Percentiles rank a stretch among this genome's conserved stretches.
phyloP scores from a whole-genome alignment of 345 rosid species.

The Syzygium oleosum region DNA sequence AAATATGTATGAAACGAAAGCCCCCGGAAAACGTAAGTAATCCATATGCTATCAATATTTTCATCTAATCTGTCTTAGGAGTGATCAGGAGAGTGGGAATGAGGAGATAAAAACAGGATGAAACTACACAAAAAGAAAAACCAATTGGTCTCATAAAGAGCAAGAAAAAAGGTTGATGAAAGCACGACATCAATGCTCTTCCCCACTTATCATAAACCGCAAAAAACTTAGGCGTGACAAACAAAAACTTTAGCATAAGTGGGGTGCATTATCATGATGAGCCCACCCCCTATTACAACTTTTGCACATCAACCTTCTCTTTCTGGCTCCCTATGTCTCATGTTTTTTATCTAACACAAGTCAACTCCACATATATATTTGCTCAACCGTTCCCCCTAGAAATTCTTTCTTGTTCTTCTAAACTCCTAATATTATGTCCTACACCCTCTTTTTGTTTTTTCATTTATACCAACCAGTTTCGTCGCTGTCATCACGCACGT shows the following conservation, averaged over 20 bases:
- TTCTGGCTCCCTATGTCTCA: constrained; percentile 1
- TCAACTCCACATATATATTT: constrained; percentile 7
- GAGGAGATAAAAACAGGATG: background rate
- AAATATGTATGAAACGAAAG: background rate
- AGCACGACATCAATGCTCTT: background rate
- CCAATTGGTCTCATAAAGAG: background rate
- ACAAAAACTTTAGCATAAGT: constrained; percentile 27
- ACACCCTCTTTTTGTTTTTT: background rate
- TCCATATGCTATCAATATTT: background rate
- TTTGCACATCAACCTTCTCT: constrained; percentile 35
- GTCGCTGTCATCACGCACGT: constrained; percentile 22
- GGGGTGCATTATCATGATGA: constrained; percentile 86
- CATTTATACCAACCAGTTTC: constrained; percentile 1
- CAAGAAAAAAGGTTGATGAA: background rate
- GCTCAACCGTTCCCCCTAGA: background rate
- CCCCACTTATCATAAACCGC: constrained; percentile 16
- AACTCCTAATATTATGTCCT: background rate
- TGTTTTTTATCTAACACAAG: constrained; percentile 4
- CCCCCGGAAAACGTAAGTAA: background rate
- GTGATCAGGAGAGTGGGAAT: background rate
- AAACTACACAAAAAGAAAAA: background rate
- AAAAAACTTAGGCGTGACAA: constrained; percentile 61
- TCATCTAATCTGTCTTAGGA: background rate
- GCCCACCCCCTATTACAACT: constrained; percentile 13
- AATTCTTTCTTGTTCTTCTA: background rate